Evolutionary conservation across 306 rosid genomes (phyloP).

Genomic region (Mucuna pruriens): DNA sequence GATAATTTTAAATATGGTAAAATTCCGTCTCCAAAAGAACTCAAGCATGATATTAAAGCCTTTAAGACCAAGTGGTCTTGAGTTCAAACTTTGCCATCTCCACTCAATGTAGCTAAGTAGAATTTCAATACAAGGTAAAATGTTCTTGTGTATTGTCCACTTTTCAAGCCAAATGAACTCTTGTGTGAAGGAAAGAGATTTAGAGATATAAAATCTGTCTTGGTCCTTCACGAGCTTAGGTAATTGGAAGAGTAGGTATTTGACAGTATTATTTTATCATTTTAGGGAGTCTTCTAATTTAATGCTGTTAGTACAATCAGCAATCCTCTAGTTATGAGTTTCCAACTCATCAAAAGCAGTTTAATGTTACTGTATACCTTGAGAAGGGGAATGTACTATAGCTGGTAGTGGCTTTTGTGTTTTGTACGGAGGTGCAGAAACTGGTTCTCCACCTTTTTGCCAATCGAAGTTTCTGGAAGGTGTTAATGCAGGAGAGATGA

Average conservation of each 20-base stretch:
- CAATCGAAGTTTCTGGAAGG: constrained; percentile 51
- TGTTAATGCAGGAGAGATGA: constrained; percentile 61
- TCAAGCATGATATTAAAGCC: constrained; percentile 2
- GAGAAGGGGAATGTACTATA: constrained; percentile 48
- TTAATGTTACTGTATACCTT: constrained; percentile 49
- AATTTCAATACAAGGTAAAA: background rate
- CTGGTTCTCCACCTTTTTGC: constrained; percentile 49
- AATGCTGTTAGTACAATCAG: background rate
- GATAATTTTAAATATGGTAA: background rate
- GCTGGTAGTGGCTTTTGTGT: constrained; percentile 53
- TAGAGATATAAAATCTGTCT: background rate
- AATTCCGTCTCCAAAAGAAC: constrained; percentile 6
- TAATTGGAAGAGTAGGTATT: background rate
- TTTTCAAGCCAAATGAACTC: background rate
- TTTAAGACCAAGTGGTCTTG: background rate
- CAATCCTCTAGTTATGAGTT: constrained; percentile 10
- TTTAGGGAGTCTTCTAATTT: background rate
- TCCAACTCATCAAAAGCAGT: constrained; percentile 31
- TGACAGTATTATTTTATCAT: background rate
- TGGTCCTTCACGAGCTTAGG: background rate
- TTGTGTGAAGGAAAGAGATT: background rate
- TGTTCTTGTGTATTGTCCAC: background rate
- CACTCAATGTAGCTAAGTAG: background rate
- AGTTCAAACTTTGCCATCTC: constrained; percentile 5
- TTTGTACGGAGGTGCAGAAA: constrained; percentile 52